Evolutionary conservation across 2,329 filamentous ascomycete species (phyloP), one percentile per base, ranked within the genome.

Genomic region (Clarireedia paspali): DNA sequence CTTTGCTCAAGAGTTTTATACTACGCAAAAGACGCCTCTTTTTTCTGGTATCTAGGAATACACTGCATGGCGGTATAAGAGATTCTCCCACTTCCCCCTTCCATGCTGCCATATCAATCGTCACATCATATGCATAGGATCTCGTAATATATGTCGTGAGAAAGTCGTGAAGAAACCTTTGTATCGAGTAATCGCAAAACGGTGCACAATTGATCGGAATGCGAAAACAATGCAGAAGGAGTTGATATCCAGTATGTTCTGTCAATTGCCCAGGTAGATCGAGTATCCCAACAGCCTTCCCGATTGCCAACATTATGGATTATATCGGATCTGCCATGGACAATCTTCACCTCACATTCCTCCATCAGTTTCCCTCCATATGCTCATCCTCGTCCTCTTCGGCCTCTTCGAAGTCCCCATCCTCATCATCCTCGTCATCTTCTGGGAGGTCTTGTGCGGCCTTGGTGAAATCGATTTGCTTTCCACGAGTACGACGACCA

Each of bases 381-480:
- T 84, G 82, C 61, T 88, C 86, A 59, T 84, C 82, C 61, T 88
- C 86, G 59, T 85, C 83, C 60, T 84, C 78, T 53, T 80, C 80
- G 40, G 79, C 70, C 50, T 82, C 82, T 70, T 86, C 86, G 24
- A 81, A 83, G 47, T 64, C 64, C 58, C 88, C 85, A 47, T 88
- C 88, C 0, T 94, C 88, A 46, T 91, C 89, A 30, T 92, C 85
- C 14, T 89, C 88, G 5, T 91, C 88, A 6, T 88, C 85, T n/a
- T 84, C 82, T 47, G 82, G 83, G 66, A 88, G 81, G 72, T 95
- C 84, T 73, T 88, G 80, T 26, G 89, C 90, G 20, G 91, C 91
- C 77, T 95, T 91, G 67, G 88, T 87, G 74, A 89, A 97, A 79
- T 97, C 89, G 71, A 97, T 96, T 68, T 85, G 81, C 73, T 89